Conservation (phyloP, 2,329 filamentous ascomycete genomes). For the Didymella keratinophila region DNA sequence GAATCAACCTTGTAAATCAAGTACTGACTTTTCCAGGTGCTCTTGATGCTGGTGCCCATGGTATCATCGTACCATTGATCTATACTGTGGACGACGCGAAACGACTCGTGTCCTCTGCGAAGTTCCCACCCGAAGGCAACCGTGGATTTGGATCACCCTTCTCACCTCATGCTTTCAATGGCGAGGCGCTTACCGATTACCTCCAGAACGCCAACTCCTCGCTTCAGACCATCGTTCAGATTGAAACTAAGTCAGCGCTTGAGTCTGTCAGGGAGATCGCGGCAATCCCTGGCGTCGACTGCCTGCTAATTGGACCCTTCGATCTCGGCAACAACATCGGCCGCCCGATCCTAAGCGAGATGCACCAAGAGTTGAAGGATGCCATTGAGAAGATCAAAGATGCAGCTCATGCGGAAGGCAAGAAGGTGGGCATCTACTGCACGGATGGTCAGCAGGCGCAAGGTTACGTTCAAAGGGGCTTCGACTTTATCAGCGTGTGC, state of each 20-base stretch:
- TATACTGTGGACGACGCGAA: conserved; percentile 62
- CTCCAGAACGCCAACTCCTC: conserved; percentile 63
- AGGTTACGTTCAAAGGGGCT: conserved; percentile 61
- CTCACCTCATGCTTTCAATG: conserved; percentile 56
- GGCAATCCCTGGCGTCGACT: conserved; percentile 61
- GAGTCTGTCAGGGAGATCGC: conserved; percentile 58
- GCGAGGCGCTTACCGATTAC: conserved; percentile 56
- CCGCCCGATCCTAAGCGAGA: conserved; percentile 58
- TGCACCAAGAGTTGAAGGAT: conserved; percentile 59
- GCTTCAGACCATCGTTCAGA: conserved; percentile 60
- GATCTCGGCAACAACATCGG: conserved; percentile 67
- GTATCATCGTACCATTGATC: conserved; percentile 63
- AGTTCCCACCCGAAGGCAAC: conserved; percentile 64
- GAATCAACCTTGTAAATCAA: neutral
- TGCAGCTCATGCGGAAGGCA: conserved; percentile 61
- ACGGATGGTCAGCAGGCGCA: conserved; percentile 60
- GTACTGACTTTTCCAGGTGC: conserved; percentile 50
- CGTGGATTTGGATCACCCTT: conserved; percentile 66
- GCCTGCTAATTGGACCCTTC: conserved; percentile 63
- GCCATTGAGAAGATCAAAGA: conserved; percentile 62
- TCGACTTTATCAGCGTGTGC: conserved; percentile 61
- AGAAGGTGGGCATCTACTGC: conserved; percentile 64
- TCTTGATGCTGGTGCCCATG: conserved; percentile 67
- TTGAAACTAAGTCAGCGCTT: conserved; percentile 55
- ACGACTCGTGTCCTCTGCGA: conserved; percentile 60